Base-by-base conservation (phyloP, 805 yeast species). In the Metschnikowia orientalis region DNA sequence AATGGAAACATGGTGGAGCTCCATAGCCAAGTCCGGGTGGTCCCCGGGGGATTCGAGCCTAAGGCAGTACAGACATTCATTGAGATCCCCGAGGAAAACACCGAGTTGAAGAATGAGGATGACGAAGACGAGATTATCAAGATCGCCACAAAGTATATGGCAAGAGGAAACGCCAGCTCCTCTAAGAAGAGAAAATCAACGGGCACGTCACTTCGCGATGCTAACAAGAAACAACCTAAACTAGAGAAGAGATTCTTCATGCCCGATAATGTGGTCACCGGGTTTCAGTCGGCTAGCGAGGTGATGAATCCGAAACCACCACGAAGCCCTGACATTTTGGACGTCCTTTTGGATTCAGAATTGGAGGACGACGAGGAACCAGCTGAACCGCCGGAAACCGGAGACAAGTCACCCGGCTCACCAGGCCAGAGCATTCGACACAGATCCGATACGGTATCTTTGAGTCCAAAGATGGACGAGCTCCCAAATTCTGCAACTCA, bases 261-360 rank as follows among this genome's bases (percentile, higher is more conserved):
- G 85, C 92, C 92, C 0, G 83, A 79, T 42, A 67, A 76, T 47
- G 89, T 76, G 4, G 73, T 69, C 24, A 71, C 79, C 0, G 89
- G 87, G 0, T 81, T 83, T 44, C 61, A 63, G 22, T 58, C 61
- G 14, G 86, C 77, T 1, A 65, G 74, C 2, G 53, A 54, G 4
- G 45, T 81, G 49, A 69, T 79, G 0, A 31, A 33, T 6, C 15
- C 25, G 2, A 35, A 15, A 5, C 36, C 30, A 6, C 21, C 21
- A 4, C 10, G 27, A 4, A 30, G 23, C 7, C 34, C 23, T 2
- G 48, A 44, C 26, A 4, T 44, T 8, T 28, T 45, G n/a, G 48
- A 43, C 14, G 11, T 26, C 2, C 11, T 45, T 16, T 40, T 43
- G 13, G 46, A 43, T 23, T 43, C 49, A 2, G 49, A 43, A 23